A percentile compares a stretch with the other conserved stretches of the same genome.
These are phyloP conservation scores for Neurospora sp. DNA, from an alignment of 495 filamentous ascomycete genomes.

Conservation along the genomic window DNA sequence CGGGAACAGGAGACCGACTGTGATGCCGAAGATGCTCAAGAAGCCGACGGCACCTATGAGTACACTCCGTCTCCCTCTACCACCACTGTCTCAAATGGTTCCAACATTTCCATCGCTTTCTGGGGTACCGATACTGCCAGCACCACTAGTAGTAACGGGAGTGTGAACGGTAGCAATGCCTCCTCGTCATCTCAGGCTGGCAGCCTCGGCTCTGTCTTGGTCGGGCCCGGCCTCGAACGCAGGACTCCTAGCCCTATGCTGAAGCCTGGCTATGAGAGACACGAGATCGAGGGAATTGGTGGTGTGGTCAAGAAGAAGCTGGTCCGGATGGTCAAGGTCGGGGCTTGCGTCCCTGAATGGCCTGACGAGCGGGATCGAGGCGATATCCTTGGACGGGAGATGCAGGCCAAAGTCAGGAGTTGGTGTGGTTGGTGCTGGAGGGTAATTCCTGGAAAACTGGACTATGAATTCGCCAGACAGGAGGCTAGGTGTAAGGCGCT, in stretches of 20 bases:
- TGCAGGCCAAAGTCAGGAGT: constrained; percentile 44
- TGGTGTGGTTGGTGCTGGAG: constrained; percentile 61
- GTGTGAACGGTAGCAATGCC: constrained; percentile 1
- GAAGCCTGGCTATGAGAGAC: constrained; percentile 60
- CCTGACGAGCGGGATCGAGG: constrained; percentile 61
- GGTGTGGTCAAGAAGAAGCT: constrained; percentile 74
- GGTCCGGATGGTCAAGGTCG: constrained; percentile 64
- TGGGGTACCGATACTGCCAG: constrained; percentile 5
- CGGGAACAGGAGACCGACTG: constrained; percentile 75
- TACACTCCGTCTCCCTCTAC: neutral
- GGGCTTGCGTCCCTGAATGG: constrained; percentile 71
- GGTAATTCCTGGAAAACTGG: constrained; percentile 39
- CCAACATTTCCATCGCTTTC: neutral
- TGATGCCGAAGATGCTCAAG: constrained; percentile 52
- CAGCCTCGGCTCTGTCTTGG: neutral
- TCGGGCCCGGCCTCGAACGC: constrained; percentile 9
- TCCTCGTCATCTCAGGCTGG: neutral
- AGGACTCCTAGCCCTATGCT: constrained; percentile 34
- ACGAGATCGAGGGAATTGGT: constrained; percentile 83
- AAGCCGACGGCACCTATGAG: constrained; percentile 11
- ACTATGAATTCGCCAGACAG: constrained; percentile 18
- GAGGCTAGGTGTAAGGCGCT: neutral
- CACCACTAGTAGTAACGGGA: neutral
- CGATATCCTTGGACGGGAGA: constrained; percentile 46
- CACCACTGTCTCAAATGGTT: neutral